Base-by-base conservation (phyloP, 345 rosid genomes). In the Bruguiera sexangula region DNA sequence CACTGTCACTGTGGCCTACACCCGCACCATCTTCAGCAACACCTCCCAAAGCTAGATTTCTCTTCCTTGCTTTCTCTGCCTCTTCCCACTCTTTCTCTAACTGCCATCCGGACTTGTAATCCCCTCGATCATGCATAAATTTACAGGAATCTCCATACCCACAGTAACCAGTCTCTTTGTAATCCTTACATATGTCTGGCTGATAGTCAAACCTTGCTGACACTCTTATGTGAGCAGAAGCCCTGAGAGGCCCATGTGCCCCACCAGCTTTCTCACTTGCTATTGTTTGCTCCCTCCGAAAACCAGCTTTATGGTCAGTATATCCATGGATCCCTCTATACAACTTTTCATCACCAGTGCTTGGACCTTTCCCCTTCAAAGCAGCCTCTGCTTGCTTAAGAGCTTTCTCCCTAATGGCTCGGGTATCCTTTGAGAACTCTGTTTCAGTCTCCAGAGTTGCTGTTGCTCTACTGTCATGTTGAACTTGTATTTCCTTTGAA, bases 251-350 rank as follows among this genome's bases (percentile, higher is more conserved):
- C 43, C 98, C 98, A 73, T 90, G 96, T 21, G 96, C 65, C 31
- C 98, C 93, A 22, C 96, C 96, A 15, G 98, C 98, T 76, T 93
- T 93, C 84, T 93, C 96, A 69, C 96, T 85, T 4, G 98, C 81
- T 74, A 93, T 77, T 0, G 96, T 87, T 26, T 87, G 93, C 79
- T 93, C 98, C 75, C 98, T 87, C 73, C 89, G 83, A 84, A 93
- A 93, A 37, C 96, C 96, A 24, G 98, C 96, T 73, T 90, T 93
- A 72, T 88, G 94, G 74, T 93, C 96, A 34, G 90, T 82, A 71
- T 93, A 93, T 0, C 92, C 90, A 76, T 87, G 93, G 29, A 90
- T 85, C 51, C 97, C 98, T 1, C 71, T 87, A 52, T 93, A 93
- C 65, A 93, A 69, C 82, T 90, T 93, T 60, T 84, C 93, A 52